A percentile compares a stretch with the other conserved stretches of the same genome.
Evolutionary conservation across 148 eudicot species (phyloP).

Genomic region (Silene latifolia): DNA sequence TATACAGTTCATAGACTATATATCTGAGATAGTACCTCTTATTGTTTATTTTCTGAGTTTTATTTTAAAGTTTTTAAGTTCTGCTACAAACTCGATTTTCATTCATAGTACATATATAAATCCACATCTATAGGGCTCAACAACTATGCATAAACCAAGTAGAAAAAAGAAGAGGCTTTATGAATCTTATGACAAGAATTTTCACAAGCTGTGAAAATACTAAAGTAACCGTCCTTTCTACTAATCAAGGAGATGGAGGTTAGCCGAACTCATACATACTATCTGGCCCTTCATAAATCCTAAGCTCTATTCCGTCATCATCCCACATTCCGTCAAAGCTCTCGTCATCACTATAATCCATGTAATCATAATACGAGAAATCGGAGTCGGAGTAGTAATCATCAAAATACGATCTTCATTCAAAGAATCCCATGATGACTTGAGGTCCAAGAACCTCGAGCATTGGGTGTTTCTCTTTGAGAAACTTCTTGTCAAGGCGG

Average conservation of each 20-base stretch:
- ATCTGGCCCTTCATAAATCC: slow-evolving; percentile 37
- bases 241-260: slow-evolving; percentile 51
- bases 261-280: slow-evolving; percentile 41
- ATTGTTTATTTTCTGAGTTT: too few relatives aligned
- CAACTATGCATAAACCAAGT: slow-evolving; percentile 18
- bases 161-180: background rate
- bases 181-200: slow-evolving; percentile 9
- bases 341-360: slow-evolving; percentile 50
- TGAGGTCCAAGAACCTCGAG: too few relatives aligned
- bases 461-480: slow-evolving; percentile 44
- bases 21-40: too few relatives aligned
- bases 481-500: slow-evolving; percentile 42
- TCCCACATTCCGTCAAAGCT: slow-evolving; percentile 54
- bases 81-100: slow-evolving; percentile 24
- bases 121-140: slow-evolving; percentile 17
- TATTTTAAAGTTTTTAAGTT: too few relatives aligned
- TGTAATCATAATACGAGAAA: slow-evolving; percentile 50
- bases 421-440: slow-evolving; percentile 44
- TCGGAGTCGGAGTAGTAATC: slow-evolving; percentile 58
- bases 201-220: slow-evolving; percentile 27
- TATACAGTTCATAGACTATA: too few relatives aligned
- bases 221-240: background rate
- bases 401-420: slow-evolving; percentile 27
- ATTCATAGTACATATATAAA: slow-evolving; percentile 19
- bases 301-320: slow-evolving; percentile 48